Conservation (phyloP, 1,284 basidiomycete species). For the Xerocomus minutiporus region DNA sequence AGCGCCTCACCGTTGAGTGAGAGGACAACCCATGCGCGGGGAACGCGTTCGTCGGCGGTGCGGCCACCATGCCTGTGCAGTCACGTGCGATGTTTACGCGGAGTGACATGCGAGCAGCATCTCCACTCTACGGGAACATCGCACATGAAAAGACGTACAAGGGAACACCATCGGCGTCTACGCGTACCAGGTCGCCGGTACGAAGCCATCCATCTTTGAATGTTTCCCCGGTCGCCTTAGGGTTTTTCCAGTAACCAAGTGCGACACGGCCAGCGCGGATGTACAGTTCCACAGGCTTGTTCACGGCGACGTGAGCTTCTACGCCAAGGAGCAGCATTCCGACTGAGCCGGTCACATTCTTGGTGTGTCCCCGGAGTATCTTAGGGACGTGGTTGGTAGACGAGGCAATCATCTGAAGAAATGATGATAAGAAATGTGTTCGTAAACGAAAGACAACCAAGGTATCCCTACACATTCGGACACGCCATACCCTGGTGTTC, state of each 20-base stretch:
- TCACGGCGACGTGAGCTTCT: constrained; percentile 55
- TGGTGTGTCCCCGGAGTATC: constrained; percentile 41
- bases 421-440: background rate
- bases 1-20: no score
- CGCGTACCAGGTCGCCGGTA: constrained; percentile 67
- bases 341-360: constrained; percentile 42
- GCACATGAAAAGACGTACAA: constrained; percentile 21
- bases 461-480: constrained; percentile 58
- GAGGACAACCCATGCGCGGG: no score
- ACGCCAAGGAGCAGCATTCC: constrained; percentile 62
- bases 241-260: constrained; percentile 37
- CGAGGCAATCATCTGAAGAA: constrained; percentile 41
- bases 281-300: constrained; percentile 64
- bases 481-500: constrained; percentile 27
- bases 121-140: no score
- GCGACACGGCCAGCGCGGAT: no score
- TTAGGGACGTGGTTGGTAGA: constrained; percentile 20
- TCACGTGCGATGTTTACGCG: no score
- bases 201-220: constrained; percentile 67
- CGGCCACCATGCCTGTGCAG: constrained; percentile 24
- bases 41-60: no score
- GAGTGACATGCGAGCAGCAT: no score
- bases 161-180: constrained; percentile 54
- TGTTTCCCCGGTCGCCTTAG: constrained; percentile 17
- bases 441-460: background rate